Conservation (phyloP, 1,284 basidiomycete species). For the Melampsora americana region DNA sequence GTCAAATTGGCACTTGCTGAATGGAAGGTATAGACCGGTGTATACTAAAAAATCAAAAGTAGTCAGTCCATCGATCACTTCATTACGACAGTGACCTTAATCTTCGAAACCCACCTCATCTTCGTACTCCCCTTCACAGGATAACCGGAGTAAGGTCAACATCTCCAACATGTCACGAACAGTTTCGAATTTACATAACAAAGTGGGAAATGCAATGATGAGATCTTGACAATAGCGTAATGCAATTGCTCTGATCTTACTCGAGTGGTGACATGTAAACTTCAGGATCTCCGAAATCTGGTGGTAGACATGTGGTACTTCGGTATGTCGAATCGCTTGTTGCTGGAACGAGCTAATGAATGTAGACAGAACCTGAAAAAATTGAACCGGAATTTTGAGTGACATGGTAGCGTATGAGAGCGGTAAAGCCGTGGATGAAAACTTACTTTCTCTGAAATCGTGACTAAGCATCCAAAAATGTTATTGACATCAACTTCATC, state of each 20-base stretch:
- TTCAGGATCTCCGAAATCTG: slow-evolving; percentile 40
- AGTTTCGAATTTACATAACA: slow-evolving; percentile 84
- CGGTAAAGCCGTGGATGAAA: slow-evolving; percentile 3
- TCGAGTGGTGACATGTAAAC: slow-evolving; percentile 21
- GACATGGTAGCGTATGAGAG: slow-evolving; percentile 9
- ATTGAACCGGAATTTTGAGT: background rate
- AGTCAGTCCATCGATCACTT: slow-evolving; percentile 21
- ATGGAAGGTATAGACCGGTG: slow-evolving; percentile 75
- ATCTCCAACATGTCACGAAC: slow-evolving; percentile 77
- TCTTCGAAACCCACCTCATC: slow-evolving; percentile 69
- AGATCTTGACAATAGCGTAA: slow-evolving; percentile 67
- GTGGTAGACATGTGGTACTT: slow-evolving; percentile 34
- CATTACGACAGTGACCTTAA: background rate
- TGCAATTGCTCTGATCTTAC: slow-evolving; percentile 26
- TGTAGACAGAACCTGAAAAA: slow-evolving; percentile 35
- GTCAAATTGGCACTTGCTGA: slow-evolving; percentile 70
- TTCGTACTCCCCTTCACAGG: slow-evolving; percentile 83
- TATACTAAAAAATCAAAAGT: slow-evolving; percentile 63
- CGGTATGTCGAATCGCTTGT: slow-evolving; percentile 34
- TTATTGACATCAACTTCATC: slow-evolving; percentile 64
- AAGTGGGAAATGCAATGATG: slow-evolving; percentile 85
- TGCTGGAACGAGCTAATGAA: slow-evolving; percentile 41
- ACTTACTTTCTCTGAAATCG: slow-evolving; percentile 76
- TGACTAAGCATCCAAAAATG: slow-evolving; percentile 73
- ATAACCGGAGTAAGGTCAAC: slow-evolving; percentile 78